A percentile compares a stretch with the other conserved stretches of the same genome.
Conservation (phyloP, 345 rosid species). For the Citrus hindsii region DNA sequence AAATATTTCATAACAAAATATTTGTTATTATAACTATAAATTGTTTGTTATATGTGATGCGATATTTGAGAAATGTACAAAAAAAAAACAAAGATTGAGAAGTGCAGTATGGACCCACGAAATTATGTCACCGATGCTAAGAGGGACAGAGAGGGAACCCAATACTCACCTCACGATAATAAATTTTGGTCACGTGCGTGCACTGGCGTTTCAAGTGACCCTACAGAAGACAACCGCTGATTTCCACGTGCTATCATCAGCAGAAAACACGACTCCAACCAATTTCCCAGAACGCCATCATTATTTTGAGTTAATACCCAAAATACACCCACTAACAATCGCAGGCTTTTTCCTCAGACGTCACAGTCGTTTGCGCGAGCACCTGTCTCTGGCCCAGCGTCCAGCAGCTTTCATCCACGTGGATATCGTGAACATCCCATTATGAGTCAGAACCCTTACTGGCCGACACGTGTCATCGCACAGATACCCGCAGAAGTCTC, state of each 20-base stretch:
- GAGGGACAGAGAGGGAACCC: too few species aligned
- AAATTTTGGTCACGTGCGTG: background rate
- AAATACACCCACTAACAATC: background rate
- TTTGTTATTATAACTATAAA: too few species aligned
- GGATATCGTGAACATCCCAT: background rate
- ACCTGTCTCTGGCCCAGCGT: background rate
- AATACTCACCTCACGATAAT: too few species aligned
- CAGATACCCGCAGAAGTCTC: slow-evolving; percentile 10
- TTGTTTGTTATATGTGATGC: too few species aligned
- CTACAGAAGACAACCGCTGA: background rate
- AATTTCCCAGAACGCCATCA: background rate
- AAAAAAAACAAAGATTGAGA: too few species aligned
- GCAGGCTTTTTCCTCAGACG: slow-evolving; percentile 2
- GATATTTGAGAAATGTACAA: too few species aligned
- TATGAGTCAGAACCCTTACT: slow-evolving; percentile 15
- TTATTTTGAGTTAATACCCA: background rate
- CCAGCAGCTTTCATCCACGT: slow-evolving; percentile 22
- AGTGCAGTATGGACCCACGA: too few species aligned
- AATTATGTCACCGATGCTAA: too few species aligned
- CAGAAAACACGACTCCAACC: background rate
- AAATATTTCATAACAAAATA: too few species aligned
- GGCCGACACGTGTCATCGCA: slow-evolving; percentile 15
- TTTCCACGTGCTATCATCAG: background rate
- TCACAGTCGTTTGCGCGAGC: slow-evolving; percentile 13
- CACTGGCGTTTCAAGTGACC: background rate